Conservation (phyloP, 2,329 filamentous ascomycete species). For the Arthrobotrys musiformis region DNA sequence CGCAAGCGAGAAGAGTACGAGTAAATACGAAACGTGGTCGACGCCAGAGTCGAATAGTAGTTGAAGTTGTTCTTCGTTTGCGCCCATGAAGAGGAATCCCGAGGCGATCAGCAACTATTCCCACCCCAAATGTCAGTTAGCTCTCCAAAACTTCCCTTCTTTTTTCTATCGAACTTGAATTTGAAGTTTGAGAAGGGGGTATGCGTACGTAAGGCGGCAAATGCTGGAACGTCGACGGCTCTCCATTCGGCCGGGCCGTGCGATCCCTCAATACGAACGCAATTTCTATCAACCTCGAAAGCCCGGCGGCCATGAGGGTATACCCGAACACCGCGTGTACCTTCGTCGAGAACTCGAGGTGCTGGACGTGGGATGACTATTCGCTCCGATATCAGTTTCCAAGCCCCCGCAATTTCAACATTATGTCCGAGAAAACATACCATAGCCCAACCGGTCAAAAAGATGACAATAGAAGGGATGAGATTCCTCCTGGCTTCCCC, state of each 20-base stretch:
- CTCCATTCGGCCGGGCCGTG: constrained; percentile 73
- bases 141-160: no score
- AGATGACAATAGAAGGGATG: constrained; percentile 87
- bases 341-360: constrained; percentile 83
- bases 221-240: constrained; percentile 79
- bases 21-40: constrained; percentile 89
- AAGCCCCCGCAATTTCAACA: background rate
- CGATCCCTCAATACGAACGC: constrained; percentile 84
- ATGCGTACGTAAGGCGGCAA: constrained; percentile 75
- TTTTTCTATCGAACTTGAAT: no score
- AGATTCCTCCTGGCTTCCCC: constrained; percentile 91
- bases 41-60: constrained; percentile 78
- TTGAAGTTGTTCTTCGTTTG: constrained; percentile 90
- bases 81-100: constrained; percentile 96
- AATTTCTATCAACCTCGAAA: constrained; percentile 88
- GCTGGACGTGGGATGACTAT: constrained; percentile 81
- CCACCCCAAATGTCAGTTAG: background rate
- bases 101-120: constrained; percentile 84
- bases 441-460: constrained; percentile 96
- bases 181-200: background rate
- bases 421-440: constrained; percentile 2
- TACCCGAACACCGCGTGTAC: constrained; percentile 92
- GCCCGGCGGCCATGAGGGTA: constrained; percentile 88
- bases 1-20: constrained; percentile 89
- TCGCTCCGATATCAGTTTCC: background rate